Base-by-base conservation (phyloP, 768 basidiomycete species). In the Panaeolus cyanescens region DNA sequence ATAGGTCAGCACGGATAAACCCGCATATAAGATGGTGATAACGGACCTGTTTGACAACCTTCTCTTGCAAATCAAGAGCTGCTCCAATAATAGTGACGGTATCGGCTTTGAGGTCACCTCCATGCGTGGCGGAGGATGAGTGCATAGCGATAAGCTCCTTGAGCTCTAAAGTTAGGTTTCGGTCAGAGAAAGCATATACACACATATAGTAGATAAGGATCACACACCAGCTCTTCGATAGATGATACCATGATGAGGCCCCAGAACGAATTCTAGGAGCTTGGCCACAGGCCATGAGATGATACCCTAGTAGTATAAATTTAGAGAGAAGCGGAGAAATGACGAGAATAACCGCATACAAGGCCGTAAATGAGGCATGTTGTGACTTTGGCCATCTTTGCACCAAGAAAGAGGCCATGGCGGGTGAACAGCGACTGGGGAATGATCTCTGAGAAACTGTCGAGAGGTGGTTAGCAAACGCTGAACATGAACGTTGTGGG, bases 111-210 rank as follows among this genome's bases (percentile, higher is more conserved):
- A 96, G 78, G 70, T 96, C 95, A 10, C 95, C 95, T 12, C 93
- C 93, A 60, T 88, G 89, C 0, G 88, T 79, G 5, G 84, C 88
- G 32, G 82, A 81, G 0, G 83, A 85, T 2, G 87, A 88, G 64
- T 96, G 95, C 85, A 96, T 86, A 1, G 93, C 92, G 60, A 96
- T 95, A 28, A 96, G 77, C 70, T 96, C 94, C 68, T 95, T 94
- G 30, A 96, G 81, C 70, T 96, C 92, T 80, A 67, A 7, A 25
- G 17, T n/a, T 33, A 34, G n/a, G 37, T 54, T 22, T 10, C 25
- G 25, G 19, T 54, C 12, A 19, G 39, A 20, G 37, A 32, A 2
- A 54, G 34, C 20, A 6, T 22, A 39, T 22, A 15, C n/a, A 28
- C 13, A 22, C 45, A 20, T 42, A 25, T 28, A 62, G 4, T n/a